Base-by-base conservation (phyloP, 768 basidiomycete genomes). In the Leccinum barrowsii region DNA sequence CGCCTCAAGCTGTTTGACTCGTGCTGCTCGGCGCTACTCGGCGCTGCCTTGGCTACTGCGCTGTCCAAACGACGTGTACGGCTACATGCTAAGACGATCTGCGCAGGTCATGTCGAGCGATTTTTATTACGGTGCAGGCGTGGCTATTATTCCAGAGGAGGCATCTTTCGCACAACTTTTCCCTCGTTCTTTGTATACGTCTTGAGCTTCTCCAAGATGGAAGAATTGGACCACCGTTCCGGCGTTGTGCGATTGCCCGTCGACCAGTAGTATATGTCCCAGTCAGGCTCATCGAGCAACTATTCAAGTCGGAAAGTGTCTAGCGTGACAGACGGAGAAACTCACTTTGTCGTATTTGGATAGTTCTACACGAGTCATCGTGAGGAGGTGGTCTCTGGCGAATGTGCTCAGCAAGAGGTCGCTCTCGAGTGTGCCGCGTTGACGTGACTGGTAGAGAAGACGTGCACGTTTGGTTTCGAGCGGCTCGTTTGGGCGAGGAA, bases 251-350 rank as follows among this genome's bases (percentile, higher is more conserved):
- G 81, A 74, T 93, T 90, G 24, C 82, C 84, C 13, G 93, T 93
- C 8, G 89, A 85, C 94, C 94, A 98, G 75, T 99, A 98, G 71
- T 94, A 99, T 59, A 98, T 95, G 65, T 97, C 94, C 95, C 94
- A 98, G 73, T 97, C 94, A 2, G 90, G 84, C 62, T 96, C 91
- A 65, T 97, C 93, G 58, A 97, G 80, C 35, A 97, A 77, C 94
- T 96, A 65, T 6, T 52, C 8, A 40, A 37, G 52, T 1, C 13
- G 40, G n/a, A 42, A 11, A 5, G n/a, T 30, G 48, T 56, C 17
- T 55, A 17, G 8, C 2, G 22, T 40, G 17, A 53, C 47, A 37
- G 30, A 52, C 2, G 55, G 24, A 24, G 15, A 58, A n/a, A 75
- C 83, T 61, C 63, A 94, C 96, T 79, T 88, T 87, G 79, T 98